Base-by-base conservation (phyloP, 495 filamentous ascomycete species). In the Annulohypoxylon maeteangense region DNA sequence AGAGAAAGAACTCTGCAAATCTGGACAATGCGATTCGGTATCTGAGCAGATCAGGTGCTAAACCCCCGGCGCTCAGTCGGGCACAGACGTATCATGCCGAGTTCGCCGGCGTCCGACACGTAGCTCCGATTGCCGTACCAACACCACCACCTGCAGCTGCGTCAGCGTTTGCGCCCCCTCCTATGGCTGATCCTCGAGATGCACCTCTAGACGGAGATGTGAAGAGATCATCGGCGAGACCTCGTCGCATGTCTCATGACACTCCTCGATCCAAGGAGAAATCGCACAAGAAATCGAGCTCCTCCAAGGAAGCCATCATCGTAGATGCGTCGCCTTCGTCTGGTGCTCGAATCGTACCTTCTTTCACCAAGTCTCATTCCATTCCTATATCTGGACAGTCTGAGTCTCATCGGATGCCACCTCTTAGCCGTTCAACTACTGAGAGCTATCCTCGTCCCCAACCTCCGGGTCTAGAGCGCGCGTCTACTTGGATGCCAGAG, bases 191-290 rank as follows among this genome's bases (percentile, higher is more conserved):
- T 10, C 32, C 64, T 18, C 59, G 66, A 32, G 75, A 75, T 4
- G 66, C 62, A 4, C 47, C 66, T 5, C 10, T 60, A 20, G 75
- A 78, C 0, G 75, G 70, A 7, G 75, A 76, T 1, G 75, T 44
- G 57, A 81, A 32, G 72, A 79, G 67, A 68, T 68, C 80, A 3
- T 70, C 78, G 7, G 74, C 74, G 22, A 78, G 79, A 11, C 67
- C 78, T 4, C 81, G 83, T 16, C 80, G 82, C 23, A 74, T 79
- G 62, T 82, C 82, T 10, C 78, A 83, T 14, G 80, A 84, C 29
- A 76, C 77, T 7, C 76, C 79, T 3, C 75, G 70, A 38, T 77
- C 75, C 22, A 78, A 79, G 23, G 78, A 82, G 62, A 72, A 79
- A 45, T 51, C 75, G 29, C 75, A 76, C 56, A 78, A 76, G 53